These are phyloP conservation scores for Cystobasidium tubakii DNA, from an alignment of 768 basidiomycete genomes.

Conservation along the genomic window DNA sequence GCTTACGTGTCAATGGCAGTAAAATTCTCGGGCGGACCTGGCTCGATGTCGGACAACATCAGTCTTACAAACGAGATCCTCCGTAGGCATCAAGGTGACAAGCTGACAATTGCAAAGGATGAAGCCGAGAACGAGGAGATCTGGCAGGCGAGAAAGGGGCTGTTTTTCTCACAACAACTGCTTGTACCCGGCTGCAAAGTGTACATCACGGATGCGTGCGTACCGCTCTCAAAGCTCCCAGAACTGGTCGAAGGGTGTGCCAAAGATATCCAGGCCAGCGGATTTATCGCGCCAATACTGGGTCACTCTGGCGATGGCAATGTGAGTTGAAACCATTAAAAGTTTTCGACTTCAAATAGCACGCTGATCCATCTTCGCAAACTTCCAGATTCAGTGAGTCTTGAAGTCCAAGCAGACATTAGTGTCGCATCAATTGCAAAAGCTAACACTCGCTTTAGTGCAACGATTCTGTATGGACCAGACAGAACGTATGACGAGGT, in stretches of 20 bases:
- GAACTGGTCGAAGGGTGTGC: conserved; percentile 24
- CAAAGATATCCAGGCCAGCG: conserved; percentile 5
- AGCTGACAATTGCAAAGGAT: conserved; percentile 70
- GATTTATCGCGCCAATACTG: conserved; percentile 27
- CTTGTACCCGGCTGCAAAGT: conserved; percentile 59
- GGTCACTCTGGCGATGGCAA: conserved; percentile 31
- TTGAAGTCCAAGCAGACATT: no score
- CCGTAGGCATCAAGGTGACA: conserved; percentile 61
- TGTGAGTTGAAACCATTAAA: not conserved
- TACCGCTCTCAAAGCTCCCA: conserved; percentile 39
- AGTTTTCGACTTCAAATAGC: no score
- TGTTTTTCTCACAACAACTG: conserved; percentile 35
- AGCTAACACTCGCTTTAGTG: conserved; percentile 3
- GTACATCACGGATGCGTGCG: conserved; percentile 88
- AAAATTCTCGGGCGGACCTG: conserved; percentile 75
- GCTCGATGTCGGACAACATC: conserved; percentile 57
- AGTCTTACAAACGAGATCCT: conserved; percentile 53
- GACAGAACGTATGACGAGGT: conserved; percentile 16
- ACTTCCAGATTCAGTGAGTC: not conserved
- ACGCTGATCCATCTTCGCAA: not conserved
- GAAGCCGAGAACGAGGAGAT: conserved; percentile 78
- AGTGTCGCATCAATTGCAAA: no score
- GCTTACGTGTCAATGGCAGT: conserved; percentile 62
- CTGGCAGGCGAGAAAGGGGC: conserved; percentile 54
- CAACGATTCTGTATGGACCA: conserved; percentile 19